Base-by-base conservation (phyloP, 257 asterid species). In the Paulownia fortunei region DNA sequence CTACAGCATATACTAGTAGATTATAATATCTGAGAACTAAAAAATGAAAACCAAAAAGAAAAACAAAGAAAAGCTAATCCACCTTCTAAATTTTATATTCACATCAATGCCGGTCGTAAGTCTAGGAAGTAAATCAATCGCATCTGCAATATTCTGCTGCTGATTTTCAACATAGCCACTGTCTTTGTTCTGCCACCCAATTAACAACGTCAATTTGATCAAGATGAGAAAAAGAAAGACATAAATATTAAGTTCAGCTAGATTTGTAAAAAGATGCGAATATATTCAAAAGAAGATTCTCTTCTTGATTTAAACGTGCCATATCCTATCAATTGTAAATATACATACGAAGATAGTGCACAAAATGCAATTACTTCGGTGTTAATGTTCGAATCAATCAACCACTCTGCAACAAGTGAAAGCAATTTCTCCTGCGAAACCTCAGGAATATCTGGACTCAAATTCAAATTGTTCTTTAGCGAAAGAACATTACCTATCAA, bases 41-140 rank as follows among this genome's bases (percentile, higher is more conserved):
- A 47, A 44, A 55, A 32, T 61, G 24, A 54, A 59, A 61, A 78
- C 19, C 7, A 7, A 44, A 39, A 61, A 67, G n/a, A 41, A 82
- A 61, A 79, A 65, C 54, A 58, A 51, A 51, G 61, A 78, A 60
- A 18, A 42, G 74, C 49, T n/a, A 36, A 19, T 60, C 60, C 82
- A 92, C 99, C 97, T 90, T 81, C 88, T 86, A 81, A 93, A 96
- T 80, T 93, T 92, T 75, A 93, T 73, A 75, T 96, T 96, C 72
- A 96, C 97, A 83, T 96, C 99, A 86, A 96, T 93, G 37, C 99
- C 99, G 65, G 98, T 96, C 0, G 97, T 83, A 62, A 96, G 98
- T 78, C 98, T 89, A 76, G 99, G 99, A 79, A 96, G 98, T 89
- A 92, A 82, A 79, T 92, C 98, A 79, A 96, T 96, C 42, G 98